Percentiles rank a stretch among this genome's conserved stretches.
Evolutionary conservation across 495 filamentous ascomycete species (phyloP).

Genomic region (Pseudomonodictys pantanalensis): DNA sequence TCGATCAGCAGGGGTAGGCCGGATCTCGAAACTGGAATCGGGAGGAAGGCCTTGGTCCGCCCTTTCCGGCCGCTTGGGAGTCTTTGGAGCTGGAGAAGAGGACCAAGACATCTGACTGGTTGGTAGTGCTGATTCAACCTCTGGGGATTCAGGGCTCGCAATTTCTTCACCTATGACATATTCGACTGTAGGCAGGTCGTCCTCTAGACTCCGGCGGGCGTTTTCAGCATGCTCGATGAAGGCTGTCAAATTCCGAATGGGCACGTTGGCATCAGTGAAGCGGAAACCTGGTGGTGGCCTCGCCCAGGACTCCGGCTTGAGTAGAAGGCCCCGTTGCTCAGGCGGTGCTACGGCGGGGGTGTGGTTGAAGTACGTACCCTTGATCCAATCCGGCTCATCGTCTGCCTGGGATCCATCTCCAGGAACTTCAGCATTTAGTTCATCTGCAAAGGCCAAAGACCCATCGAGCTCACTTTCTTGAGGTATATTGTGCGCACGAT

Average conservation of each 20-base stretch:
- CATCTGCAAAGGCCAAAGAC: no score
- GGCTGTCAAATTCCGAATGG: slow-evolving; percentile 10
- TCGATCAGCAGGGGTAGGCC: background rate
- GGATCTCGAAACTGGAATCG: slow-evolving; percentile 12
- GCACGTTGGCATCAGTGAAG: slow-evolving; percentile 23
- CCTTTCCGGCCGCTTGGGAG: background rate
- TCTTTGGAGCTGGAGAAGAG: background rate
- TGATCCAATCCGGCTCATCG: background rate
- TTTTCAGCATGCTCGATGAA: slow-evolving; percentile 1
- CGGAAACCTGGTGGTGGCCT: slow-evolving; percentile 7
- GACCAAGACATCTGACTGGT: slow-evolving; percentile 1
- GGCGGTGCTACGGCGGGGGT: background rate
- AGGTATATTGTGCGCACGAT: no score
- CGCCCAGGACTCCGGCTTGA: background rate
- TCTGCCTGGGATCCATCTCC: background rate
- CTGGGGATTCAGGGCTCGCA: background rate
- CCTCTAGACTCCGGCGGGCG: background rate
- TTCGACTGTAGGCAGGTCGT: background rate
- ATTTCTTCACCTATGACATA: background rate
- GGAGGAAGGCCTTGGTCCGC: slow-evolving; percentile 2
- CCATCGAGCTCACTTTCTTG: no score
- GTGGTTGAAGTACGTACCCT: background rate
- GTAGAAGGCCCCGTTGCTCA: background rate
- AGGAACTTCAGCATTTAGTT: no score
- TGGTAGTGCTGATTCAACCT: background rate